Evolutionary conservation across 163 green algal genomes (phyloP).

Genomic region (Trebouxiophyceae sp.): DNA sequence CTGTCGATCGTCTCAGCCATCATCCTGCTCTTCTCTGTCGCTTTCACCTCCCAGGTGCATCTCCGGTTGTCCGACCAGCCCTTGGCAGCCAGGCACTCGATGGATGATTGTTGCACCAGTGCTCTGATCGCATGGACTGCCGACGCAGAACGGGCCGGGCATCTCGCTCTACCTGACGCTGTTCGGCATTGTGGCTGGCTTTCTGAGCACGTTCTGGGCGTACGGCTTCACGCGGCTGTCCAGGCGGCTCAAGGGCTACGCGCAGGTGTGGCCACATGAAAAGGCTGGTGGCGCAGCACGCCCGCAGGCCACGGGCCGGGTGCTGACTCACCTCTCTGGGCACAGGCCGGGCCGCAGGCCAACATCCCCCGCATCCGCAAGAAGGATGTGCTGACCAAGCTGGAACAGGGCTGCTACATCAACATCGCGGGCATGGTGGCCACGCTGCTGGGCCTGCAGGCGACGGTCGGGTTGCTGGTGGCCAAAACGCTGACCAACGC

Average conservation of each 20-base stretch:
- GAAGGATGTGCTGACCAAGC: constrained; percentile 21
- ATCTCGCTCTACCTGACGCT: constrained; percentile 81
- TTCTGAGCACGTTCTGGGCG: constrained; percentile 84
- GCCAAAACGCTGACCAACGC: constrained; percentile 89
- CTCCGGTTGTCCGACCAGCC: no score
- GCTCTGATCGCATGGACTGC: no score
- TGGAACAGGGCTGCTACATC: constrained; percentile 35
- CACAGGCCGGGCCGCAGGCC: constrained; percentile 2
- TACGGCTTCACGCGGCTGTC: constrained; percentile 76
- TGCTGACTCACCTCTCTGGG: no score
- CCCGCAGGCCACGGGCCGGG: no score
- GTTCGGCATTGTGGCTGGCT: constrained; percentile 79
- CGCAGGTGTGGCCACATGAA: neutral
- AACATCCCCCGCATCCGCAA: constrained; percentile 14
- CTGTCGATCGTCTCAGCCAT: constrained; percentile 71
- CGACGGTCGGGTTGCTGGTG: constrained; percentile 80
- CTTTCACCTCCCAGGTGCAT: constrained; percentile 84
- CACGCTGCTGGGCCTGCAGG: constrained; percentile 73
- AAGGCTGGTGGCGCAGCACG: neutral
- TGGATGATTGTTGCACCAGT: no score
- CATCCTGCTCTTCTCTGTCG: constrained; percentile 87
- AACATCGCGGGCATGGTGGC: constrained; percentile 62
- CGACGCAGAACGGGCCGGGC: constrained; percentile 57
- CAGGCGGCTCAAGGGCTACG: constrained; percentile 58
- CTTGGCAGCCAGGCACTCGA: no score